Conservation (phyloP, 306 rosid genomes). For the Prunus campanulata region DNA sequence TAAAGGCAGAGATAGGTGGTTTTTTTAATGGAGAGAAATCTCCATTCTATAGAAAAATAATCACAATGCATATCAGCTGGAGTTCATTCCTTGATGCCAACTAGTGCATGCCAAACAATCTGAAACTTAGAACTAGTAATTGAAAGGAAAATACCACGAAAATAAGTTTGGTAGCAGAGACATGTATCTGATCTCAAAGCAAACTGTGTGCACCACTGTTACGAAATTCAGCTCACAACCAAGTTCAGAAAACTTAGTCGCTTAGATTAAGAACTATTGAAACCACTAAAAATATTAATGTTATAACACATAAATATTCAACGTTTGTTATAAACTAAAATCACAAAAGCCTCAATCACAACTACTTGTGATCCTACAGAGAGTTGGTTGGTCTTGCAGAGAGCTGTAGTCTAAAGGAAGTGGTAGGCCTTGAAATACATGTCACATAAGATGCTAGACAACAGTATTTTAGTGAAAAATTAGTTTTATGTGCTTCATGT, state of each 20-base stretch:
- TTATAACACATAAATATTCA: neutral
- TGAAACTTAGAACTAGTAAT: neutral
- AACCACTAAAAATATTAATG: neutral
- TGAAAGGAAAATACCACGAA: neutral
- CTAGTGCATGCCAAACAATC: neutral
- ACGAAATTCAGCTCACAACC: neutral
- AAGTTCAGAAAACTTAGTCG: neutral
- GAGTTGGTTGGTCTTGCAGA: neutral
- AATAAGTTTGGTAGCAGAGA: conserved; percentile 1
- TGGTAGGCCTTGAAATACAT: neutral
- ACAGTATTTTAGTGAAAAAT: neutral
- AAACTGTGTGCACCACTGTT: neutral
- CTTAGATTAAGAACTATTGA: neutral
- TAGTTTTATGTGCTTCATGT: neutral
- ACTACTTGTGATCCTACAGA: neutral
- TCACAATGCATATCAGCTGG: neutral
- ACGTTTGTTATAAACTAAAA: neutral
- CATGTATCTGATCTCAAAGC: neutral
- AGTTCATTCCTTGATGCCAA: neutral
- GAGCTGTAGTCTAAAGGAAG: neutral
- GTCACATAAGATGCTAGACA: neutral
- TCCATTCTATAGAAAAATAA: neutral
- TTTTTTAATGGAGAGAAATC: neutral
- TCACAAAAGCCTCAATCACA: neutral
- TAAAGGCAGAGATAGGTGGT: no score